Conservation (phyloP, 2,329 filamentous ascomycete species). For the Chaetomiaceae sp. region DNA sequence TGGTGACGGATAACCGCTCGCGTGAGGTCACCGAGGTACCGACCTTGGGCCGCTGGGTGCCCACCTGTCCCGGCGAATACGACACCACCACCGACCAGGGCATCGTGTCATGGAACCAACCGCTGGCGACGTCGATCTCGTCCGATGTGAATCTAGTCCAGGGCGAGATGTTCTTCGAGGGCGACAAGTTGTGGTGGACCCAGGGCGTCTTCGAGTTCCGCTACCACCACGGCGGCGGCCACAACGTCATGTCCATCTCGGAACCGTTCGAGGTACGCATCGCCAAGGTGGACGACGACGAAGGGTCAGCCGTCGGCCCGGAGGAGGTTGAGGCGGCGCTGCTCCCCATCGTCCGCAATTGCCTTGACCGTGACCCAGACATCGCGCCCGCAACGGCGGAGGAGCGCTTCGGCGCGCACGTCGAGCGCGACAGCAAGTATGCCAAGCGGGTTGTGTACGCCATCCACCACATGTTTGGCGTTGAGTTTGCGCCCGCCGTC, state of each 20-base stretch:
- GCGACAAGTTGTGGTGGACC: constrained; percentile 96
- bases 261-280: constrained; percentile 89
- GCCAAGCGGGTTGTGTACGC: constrained; percentile 88
- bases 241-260: constrained; percentile 91
- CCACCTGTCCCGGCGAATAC: constrained; percentile 69
- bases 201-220: constrained; percentile 94
- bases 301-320: constrained; percentile 33
- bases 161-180: constrained; percentile 80
- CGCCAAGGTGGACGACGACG: constrained; percentile 68
- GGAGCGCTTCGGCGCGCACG: constrained; percentile 76
- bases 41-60: constrained; percentile 83
- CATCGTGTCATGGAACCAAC: constrained; percentile 63
- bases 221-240: constrained; percentile 88
- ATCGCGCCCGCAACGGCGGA: constrained; percentile 76
- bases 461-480: constrained; percentile 92
- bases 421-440: constrained; percentile 84
- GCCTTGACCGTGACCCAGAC: constrained; percentile 84
- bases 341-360: constrained; percentile 80
- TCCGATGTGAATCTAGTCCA: constrained; percentile 55
- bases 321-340: constrained; percentile 67
- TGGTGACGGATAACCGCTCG: constrained; percentile 88
- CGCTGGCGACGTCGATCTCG: constrained; percentile 37
- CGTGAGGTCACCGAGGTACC: constrained; percentile 77
- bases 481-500: constrained; percentile 89
- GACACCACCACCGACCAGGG: constrained; percentile 71